phyloP scores from a whole-genome alignment of 2,329 filamentous ascomycete species.

The Pseudogymnoascus sp. region DNA sequence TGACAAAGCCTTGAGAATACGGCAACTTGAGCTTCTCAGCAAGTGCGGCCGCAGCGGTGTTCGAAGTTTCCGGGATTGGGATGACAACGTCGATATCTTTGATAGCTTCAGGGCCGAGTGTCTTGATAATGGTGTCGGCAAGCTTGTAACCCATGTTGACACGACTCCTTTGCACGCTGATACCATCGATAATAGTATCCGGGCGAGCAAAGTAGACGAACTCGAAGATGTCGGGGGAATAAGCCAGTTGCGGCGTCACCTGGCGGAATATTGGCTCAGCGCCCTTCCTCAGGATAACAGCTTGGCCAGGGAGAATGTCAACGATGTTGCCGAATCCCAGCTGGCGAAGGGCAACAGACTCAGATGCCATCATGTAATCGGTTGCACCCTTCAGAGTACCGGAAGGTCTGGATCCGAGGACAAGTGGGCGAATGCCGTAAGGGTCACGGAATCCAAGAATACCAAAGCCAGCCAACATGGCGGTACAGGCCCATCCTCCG shows the following conservation, averaged over 20 bases:
- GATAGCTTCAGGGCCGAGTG: conserved; percentile 61
- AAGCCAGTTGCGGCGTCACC: conserved; percentile 58
- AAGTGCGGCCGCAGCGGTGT: conserved; percentile 69
- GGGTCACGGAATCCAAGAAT: conserved; percentile 73
- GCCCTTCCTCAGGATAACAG: conserved; percentile 78
- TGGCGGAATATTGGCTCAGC: conserved; percentile 66
- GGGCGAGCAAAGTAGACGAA: conserved; percentile 82
- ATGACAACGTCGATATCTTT: conserved; percentile 77
- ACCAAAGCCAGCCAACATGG: conserved; percentile 75
- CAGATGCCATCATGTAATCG: conserved; percentile 88
- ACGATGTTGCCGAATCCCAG: conserved; percentile 69
- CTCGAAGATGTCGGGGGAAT: conserved; percentile 82
- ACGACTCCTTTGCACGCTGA: conserved; percentile 75
- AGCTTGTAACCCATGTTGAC: conserved; percentile 82
- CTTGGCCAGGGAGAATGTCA: conserved; percentile 76
- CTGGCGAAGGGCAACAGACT: conserved; percentile 75
- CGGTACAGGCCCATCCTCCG: conserved; percentile 72
- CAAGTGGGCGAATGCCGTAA: conserved; percentile 75
- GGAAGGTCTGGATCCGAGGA: conserved; percentile 67
- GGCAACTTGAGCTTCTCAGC: conserved; percentile 70
- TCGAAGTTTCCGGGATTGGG: conserved; percentile 76
- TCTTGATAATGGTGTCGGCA: conserved; percentile 61
- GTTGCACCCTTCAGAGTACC: conserved; percentile 51
- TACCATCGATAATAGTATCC: conserved; percentile 77
- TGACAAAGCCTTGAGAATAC: conserved; percentile 75